phyloP scores from a whole-genome alignment of 345 rosid species.

The Syzygium grande region DNA sequence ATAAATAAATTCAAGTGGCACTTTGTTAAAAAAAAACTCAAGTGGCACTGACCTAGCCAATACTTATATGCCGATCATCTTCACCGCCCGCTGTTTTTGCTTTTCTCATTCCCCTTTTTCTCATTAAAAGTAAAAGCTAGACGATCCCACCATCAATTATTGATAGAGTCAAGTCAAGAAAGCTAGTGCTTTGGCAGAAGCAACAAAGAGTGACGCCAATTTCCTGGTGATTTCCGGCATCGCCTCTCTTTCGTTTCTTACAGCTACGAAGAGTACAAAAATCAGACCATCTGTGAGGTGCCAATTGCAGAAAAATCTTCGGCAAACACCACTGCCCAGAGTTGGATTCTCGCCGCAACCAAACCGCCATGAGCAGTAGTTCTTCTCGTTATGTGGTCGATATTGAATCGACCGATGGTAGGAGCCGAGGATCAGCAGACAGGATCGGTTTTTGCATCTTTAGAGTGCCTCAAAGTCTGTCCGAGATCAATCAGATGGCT shows the following conservation, averaged over 20 bases:
- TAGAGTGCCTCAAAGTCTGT: conserved; percentile 30
- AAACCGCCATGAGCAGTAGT: not conserved
- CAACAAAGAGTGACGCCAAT: not conserved
- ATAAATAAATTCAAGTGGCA: not conserved
- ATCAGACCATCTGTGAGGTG: not conserved
- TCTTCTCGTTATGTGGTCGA: not conserved
- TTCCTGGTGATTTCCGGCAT: not conserved
- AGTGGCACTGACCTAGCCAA: not conserved
- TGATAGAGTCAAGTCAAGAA: not conserved
- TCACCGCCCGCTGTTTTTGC: not conserved
- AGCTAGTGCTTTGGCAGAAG: not conserved
- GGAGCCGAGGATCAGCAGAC: not conserved
- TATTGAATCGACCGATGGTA: conserved; percentile 21
- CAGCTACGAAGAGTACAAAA: not conserved
- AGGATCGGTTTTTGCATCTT: conserved; percentile 30
- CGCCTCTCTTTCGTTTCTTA: not conserved
- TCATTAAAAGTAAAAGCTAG: not conserved
- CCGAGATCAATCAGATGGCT: conserved; percentile 37
- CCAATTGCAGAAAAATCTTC: not conserved
- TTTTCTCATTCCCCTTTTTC: not conserved
- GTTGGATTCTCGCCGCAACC: not conserved
- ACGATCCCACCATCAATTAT: not conserved
- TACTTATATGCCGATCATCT: not conserved
- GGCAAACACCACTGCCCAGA: not conserved
- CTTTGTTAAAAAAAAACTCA: too few relatives aligned